Conservation (phyloP, 768 basidiomycete genomes). For the Leccinum arenicola region DNA sequence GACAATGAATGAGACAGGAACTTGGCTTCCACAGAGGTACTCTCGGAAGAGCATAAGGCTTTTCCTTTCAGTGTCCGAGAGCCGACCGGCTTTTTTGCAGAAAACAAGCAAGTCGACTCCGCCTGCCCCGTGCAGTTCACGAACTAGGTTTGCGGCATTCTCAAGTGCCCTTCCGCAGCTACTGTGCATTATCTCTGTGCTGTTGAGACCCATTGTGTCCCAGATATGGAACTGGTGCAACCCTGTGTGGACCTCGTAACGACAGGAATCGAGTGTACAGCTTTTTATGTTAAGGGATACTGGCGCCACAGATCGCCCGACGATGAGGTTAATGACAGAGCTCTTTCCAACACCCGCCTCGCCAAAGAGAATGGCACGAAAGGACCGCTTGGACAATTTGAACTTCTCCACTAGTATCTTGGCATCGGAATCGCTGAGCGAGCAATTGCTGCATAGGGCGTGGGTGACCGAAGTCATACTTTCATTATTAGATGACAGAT, state of each 20-base stretch:
- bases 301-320: constrained; percentile 20
- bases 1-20: constrained; percentile 38
- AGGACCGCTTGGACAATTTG: constrained; percentile 9
- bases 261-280: constrained; percentile 32
- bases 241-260: constrained; percentile 24
- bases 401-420: constrained; percentile 12
- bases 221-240: constrained; percentile 23
- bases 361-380: constrained; percentile 39
- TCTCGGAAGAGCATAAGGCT: constrained; percentile 37
- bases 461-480: background rate
- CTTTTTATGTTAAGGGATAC: constrained; percentile 12
- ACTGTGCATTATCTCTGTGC: constrained; percentile 1
- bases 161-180: constrained; percentile 15
- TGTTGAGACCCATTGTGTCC: constrained; percentile 34
- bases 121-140: constrained; percentile 21
- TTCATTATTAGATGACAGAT: constrained; percentile 12
- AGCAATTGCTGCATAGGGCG: constrained; percentile 13
- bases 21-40: constrained; percentile 34
- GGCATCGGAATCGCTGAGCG: constrained; percentile 12
- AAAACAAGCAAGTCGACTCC: constrained; percentile 41
- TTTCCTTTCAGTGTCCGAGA: constrained; percentile 26
- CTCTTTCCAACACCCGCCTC: constrained; percentile 41
- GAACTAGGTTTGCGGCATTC: constrained; percentile 29
- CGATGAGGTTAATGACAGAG: constrained; percentile 40
- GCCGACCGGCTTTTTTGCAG: constrained; percentile 30